phyloP scores from a whole-genome alignment of 805 yeast species.

The Candida caryicola region DNA sequence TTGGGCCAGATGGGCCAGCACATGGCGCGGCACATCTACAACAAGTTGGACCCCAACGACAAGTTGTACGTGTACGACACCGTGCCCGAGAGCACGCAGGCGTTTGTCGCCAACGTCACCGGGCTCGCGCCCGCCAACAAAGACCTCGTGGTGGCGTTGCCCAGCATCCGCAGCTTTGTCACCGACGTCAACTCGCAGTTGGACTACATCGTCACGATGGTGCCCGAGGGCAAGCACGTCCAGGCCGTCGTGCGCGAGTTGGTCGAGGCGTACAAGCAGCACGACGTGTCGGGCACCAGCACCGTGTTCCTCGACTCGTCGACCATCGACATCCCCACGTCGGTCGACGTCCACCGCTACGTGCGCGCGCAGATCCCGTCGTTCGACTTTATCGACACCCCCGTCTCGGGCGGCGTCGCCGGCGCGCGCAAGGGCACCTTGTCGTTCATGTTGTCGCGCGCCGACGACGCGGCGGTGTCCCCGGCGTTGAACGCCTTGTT shows the following conservation, averaged over 20 bases:
- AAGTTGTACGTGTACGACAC: constrained; percentile 45
- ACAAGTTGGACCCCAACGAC: constrained; percentile 36
- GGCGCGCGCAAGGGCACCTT: constrained; percentile 53
- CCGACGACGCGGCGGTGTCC: constrained; percentile 24
- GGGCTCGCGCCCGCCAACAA: constrained; percentile 21
- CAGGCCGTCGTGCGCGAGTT: constrained; percentile 38
- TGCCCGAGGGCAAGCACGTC: constrained; percentile 54
- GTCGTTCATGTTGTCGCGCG: constrained; percentile 50
- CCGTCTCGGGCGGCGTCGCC: constrained; percentile 55
- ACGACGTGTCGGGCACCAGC: constrained; percentile 4
- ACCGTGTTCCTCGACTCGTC: constrained; percentile 48
- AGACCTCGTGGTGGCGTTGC: constrained; percentile 17
- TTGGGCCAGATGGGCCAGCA: constrained; percentile 56
- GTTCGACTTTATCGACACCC: constrained; percentile 51
- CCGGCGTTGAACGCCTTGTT: constrained; percentile 30
- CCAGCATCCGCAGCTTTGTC: constrained; percentile 24
- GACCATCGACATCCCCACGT: constrained; percentile 50
- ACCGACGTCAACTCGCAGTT: constrained; percentile 29
- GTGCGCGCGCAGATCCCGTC: constrained; percentile 31
- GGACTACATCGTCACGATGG: constrained; percentile 49
- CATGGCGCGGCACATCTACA: constrained; percentile 51
- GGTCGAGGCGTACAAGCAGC: constrained; percentile 26
- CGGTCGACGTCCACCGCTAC: constrained; percentile 35
- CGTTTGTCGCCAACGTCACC: constrained; percentile 24
- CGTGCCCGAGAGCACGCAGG: constrained; percentile 23